Evolutionary conservation across 768 basidiomycete genomes (phyloP).

Genomic region (Mycena indigotica): DNA sequence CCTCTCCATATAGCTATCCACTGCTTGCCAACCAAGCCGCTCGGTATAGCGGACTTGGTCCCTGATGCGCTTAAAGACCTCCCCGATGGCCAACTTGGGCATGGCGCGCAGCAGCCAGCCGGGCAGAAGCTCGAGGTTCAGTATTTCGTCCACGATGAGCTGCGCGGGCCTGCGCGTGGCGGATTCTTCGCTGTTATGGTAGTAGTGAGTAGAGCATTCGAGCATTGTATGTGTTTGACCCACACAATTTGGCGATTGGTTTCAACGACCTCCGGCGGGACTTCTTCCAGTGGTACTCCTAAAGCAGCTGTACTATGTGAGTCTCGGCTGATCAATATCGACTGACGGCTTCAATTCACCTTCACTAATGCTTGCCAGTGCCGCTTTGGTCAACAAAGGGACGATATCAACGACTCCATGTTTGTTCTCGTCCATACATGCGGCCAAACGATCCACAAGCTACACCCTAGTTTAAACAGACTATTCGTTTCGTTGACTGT

Average conservation of each 20-base stretch:
- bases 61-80: not conserved
- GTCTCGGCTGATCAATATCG: not conserved
- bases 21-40: not conserved
- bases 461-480: not conserved
- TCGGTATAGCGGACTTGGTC: not conserved
- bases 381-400: not conserved
- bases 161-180: not conserved
- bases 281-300: not conserved
- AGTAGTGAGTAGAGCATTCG: not conserved
- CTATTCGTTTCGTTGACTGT: not conserved
- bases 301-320: not conserved
- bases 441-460: not conserved
- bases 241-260: not conserved
- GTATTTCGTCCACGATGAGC: not conserved
- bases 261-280: not conserved
- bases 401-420: not conserved
- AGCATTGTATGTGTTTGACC: not conserved
- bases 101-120: not conserved
- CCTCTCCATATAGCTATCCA: not conserved
- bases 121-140: not conserved
- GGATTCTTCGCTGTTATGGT: not conserved
- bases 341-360: not conserved
- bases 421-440: not conserved
- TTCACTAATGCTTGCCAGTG: slow-evolving; percentile 1
- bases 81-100: not conserved